Base-by-base conservation (phyloP, 345 rosid genomes). In the Schrenkiella parvula region DNA sequence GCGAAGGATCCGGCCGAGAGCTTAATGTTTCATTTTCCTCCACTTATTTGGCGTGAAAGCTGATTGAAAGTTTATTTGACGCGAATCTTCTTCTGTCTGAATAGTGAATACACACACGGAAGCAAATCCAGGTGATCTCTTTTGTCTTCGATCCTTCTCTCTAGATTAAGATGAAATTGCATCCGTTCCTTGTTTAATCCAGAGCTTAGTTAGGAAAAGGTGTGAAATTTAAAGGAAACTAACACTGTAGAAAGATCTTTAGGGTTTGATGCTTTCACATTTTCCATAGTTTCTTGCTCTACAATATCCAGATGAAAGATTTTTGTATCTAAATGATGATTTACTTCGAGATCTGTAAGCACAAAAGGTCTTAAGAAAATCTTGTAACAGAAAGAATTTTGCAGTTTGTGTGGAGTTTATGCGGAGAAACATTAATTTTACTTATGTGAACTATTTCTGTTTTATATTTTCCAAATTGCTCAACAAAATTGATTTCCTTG, bases 31-130 rank as follows among this genome's bases (percentile, higher is more conserved):
- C 38, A 9, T 76, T 22, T 42, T 9, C 52, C 12, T 76, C 29
- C 22, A 55, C 75, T 55, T 57, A 38, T 15, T 64, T 76, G 32
- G 62, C 71, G 59, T 76, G 11, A 64, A 76, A 76, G 75, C 80
- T 56, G 80, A 47, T 55, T 4, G 12, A 6, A 26, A 14, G 18
- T 1, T 41, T 55, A 47, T n/a, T 22, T 10, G 18, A 53, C 31
- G 15, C 66, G 23, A 21, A 43, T 54, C 51, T 32, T 25, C 15
- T 57, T 23, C n/a, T 63, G n/a, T 53, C 67, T 54, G 28, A 54
- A 25, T 12, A 25, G 52, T 52, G 32, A 44, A 54, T 26, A 28
- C 53, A 28, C 68, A 28, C 28, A 41, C 37, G 14, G 4, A 8
- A 60, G 32, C 65, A 63, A 53, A 31, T 48, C 68, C 52, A 67